Evolutionary conservation across 257 asterid species (phyloP).

Genomic region (Solanum piurae): DNA sequence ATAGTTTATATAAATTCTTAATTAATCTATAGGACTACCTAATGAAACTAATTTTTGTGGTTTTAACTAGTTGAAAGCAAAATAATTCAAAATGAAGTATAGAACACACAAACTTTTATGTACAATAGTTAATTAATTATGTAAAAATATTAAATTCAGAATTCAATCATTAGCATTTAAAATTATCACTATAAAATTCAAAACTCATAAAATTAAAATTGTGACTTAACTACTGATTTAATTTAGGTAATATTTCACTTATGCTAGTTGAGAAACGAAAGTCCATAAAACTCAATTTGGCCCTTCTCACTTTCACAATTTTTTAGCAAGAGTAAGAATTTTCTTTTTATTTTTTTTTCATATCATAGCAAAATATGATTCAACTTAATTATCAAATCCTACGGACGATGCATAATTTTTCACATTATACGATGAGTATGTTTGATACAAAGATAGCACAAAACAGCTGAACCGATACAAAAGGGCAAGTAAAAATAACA

Average conservation of each 20-base stretch:
- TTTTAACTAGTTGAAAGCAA: background rate
- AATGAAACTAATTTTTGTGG: background rate
- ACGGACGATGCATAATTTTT: background rate
- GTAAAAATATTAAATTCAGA: too few species aligned
- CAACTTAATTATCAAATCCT: background rate
- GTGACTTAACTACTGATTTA: too few species aligned
- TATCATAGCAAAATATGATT: background rate
- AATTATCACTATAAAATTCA: too few species aligned
- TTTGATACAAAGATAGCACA: background rate
- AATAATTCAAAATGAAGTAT: background rate
- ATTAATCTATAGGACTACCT: background rate
- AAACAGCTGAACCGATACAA: background rate
- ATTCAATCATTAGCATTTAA: too few species aligned
- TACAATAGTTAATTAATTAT: too few species aligned
- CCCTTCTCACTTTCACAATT: too few species aligned
- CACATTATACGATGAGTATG: background rate
- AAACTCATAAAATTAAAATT: too few species aligned
- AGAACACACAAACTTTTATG: too few species aligned
- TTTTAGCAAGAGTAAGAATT: too few species aligned
- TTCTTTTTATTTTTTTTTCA: too few species aligned
- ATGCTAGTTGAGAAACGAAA: background rate
- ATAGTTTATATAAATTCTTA: background rate
- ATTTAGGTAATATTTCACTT: too few species aligned
- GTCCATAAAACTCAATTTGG: background rate
- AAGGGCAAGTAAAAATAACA: background rate